Conservation (phyloP, 805 yeast genomes). For the Yamadazyma nakazawae region DNA sequence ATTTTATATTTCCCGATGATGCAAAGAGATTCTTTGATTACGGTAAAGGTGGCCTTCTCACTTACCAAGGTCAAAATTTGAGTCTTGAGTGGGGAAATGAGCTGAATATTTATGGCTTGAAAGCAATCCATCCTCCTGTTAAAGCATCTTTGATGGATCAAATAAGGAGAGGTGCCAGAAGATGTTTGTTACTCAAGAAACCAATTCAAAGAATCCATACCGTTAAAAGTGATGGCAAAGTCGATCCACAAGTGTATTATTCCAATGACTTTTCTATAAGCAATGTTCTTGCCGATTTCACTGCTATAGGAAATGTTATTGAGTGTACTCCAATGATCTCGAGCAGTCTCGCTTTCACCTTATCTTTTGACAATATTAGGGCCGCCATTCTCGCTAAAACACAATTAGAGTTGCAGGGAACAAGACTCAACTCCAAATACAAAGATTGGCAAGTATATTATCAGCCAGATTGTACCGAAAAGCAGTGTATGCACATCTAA, state of each 20-base stretch:
- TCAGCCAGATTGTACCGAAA: constrained; percentile 63
- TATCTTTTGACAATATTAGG: constrained; percentile 56
- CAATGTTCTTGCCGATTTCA: constrained; percentile 49
- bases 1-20: constrained; percentile 50
- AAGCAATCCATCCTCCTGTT: constrained; percentile 18
- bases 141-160: constrained; percentile 26
- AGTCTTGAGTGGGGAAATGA: constrained; percentile 45
- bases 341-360: constrained; percentile 55
- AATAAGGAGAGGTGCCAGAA: constrained; percentile 48
- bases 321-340: constrained; percentile 69
- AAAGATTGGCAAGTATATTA: constrained; percentile 62
- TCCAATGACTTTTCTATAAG: constrained; percentile 43
- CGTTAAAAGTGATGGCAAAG: constrained; percentile 3
- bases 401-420: constrained; percentile 31
- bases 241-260: constrained; percentile 25
- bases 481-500: neutral
- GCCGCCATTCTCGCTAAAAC: constrained; percentile 60
- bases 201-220: constrained; percentile 16
- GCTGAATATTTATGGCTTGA: constrained; percentile 21
- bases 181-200: constrained; percentile 45
- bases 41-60: constrained; percentile 49
- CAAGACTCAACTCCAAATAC: constrained; percentile 44
- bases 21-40: constrained; percentile 54
- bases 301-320: constrained; percentile 53
- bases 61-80: constrained; percentile 55